Evolutionary conservation across 345 rosid genomes (phyloP), one percentile per base, ranked within the genome.

Genomic region (Jatropha curcas): DNA sequence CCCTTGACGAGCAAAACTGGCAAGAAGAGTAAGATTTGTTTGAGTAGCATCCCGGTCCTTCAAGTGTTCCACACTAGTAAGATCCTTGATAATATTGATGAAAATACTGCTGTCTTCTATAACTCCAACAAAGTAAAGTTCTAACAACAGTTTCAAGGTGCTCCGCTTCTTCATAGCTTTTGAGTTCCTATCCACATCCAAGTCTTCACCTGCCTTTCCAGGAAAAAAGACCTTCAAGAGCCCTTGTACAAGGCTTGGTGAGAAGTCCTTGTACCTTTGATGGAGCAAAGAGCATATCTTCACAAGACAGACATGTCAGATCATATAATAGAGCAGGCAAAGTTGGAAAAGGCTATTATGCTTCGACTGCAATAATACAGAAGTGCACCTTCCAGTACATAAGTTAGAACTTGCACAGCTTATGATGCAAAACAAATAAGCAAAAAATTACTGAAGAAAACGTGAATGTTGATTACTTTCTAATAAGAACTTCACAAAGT

Each of bases 121-220:
- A 71, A 93, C 96, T 63, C 99, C 98, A 74, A 91, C 97, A 85
- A 90, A 93, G 84, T 82, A 93, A 63, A 96, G 96, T 80, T 96
- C 99, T 83, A 96, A 71, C 55, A 96, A 89, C 73, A 96, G 87
- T 84, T 93, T 96, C 25, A 96, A 84, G 67, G 93, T 87, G 84
- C 99, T 92, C 75, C 97, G 93, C 71, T 91, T 96, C 77, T 93
- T 93, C 97, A 93, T 91, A 76, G 98, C 96, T 82, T 89, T 96
- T 70, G 85, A 83, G 80, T 88, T 93, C 81, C 78, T 87, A 74
- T 96, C 99, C 11, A 84, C 90, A 46, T 96, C 99, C 71, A 86
- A 73, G 78, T 96, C 98, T 62, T 96, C 97, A 27, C 83, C 89
- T 53, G 98, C 82, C 84, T 96, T 96, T 85, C 96, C 98, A 79